Conservation (phyloP, 805 yeast genomes). For the Jamesozyma gamospora region DNA sequence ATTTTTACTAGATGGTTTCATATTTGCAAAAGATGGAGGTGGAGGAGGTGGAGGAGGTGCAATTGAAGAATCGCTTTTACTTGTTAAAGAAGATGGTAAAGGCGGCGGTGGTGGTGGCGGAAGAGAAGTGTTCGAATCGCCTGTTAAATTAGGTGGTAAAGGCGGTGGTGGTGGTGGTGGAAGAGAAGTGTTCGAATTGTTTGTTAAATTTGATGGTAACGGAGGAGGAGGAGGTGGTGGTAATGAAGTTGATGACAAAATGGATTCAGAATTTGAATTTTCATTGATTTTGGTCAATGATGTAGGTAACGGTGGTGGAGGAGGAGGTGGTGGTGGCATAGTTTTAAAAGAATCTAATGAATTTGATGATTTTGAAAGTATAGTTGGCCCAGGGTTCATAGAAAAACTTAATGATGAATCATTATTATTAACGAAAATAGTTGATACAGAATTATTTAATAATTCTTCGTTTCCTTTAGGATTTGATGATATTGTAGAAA, state of each 20-base stretch:
- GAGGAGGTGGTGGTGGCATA: constrained; percentile 18
- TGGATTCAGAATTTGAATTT: not conserved
- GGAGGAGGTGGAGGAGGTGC: constrained; percentile 31
- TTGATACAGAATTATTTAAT: not conserved
- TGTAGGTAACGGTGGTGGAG: not conserved
- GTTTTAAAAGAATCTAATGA: too few species aligned
- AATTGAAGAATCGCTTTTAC: constrained; percentile 23
- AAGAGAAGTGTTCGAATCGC: constrained; percentile 3
- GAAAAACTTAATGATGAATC: too few species aligned
- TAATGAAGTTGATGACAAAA: constrained; percentile 9
- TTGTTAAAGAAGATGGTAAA: not conserved
- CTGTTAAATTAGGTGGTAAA: constrained; percentile 4
- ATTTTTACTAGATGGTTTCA: not conserved
- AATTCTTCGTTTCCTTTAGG: not conserved
- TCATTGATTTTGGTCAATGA: not conserved
- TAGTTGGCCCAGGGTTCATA: too few species aligned
- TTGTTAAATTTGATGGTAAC: constrained; percentile 10
- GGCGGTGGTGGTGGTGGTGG: constrained; percentile 24
- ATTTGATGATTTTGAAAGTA: too few species aligned
- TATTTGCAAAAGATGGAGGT: constrained; percentile 10
- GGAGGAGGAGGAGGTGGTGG: constrained; percentile 30
- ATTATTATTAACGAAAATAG: too few species aligned
- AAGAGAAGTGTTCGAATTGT: not conserved
- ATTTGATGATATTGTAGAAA: not conserved
- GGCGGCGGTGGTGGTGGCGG: constrained; percentile 17